phyloP scores from a whole-genome alignment of 2,329 filamentous ascomycete genomes.

The Apiospora saccharicola region DNA sequence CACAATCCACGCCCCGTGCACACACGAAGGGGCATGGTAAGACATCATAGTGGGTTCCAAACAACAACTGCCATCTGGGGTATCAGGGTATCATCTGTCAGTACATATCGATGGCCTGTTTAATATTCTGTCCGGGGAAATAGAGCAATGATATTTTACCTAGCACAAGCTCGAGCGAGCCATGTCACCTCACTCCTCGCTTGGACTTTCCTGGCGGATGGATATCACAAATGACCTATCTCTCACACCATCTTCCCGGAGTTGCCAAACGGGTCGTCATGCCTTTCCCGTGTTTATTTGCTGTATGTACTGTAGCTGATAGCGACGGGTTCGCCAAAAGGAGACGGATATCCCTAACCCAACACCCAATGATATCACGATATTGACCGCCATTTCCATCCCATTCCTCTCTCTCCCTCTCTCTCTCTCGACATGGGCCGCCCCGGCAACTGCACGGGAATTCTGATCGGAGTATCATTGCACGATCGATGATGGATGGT shows the following conservation, averaged over 20 bases:
- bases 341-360: constrained; percentile 2
- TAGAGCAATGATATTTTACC: not conserved
- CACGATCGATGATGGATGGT: not conserved
- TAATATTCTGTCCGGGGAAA: not conserved
- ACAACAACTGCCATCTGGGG: not conserved
- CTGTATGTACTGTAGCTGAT: not conserved
- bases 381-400: not conserved
- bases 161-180: not conserved
- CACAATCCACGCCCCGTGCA: not conserved
- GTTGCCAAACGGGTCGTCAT: not conserved
- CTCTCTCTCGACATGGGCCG: not conserved
- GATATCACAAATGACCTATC: not conserved
- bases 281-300: not conserved
- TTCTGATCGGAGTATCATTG: not conserved
- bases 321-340: constrained; percentile 8
- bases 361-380: constrained; percentile 8
- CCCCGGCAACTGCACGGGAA: not conserved
- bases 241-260: not conserved
- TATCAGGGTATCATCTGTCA: not conserved
- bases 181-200: not conserved
- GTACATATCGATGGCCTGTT: not conserved
- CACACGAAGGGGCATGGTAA: not conserved
- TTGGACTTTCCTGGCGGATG: not conserved
- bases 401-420: not conserved
- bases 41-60: not conserved